A percentile compares a stretch with the other conserved stretches of the same genome.
These are phyloP conservation scores for Daldinia decipiens DNA, from an alignment of 495 filamentous ascomycete species.

Conservation along the genomic window DNA sequence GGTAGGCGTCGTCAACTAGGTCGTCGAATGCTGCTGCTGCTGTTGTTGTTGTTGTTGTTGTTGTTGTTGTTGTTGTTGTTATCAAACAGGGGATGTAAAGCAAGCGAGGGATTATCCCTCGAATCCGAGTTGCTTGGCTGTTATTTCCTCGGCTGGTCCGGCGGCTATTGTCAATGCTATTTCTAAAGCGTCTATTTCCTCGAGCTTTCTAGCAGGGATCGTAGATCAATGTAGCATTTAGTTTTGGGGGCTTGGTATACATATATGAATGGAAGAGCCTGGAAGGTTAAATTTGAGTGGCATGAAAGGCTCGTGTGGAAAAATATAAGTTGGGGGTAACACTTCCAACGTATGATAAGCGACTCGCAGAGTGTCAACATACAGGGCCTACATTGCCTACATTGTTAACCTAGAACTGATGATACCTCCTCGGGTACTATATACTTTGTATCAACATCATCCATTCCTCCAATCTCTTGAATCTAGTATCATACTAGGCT, in stretches of 20 bases:
- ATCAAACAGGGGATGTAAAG: conserved; percentile 10
- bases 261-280: conserved; percentile 35
- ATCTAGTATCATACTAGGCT: neutral
- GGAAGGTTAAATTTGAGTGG: conserved; percentile 15
- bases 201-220: conserved; percentile 19
- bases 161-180: conserved; percentile 37
- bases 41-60: no score
- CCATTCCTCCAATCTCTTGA: neutral
- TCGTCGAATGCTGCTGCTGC: conserved; percentile 16
- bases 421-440: neutral
- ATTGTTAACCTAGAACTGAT: no score
- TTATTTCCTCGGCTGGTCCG: conserved; percentile 48
- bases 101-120: conserved; percentile 8
- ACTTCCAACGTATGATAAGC: neutral
- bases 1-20: conserved; percentile 37
- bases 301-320: neutral
- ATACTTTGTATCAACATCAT: conserved; percentile 6
- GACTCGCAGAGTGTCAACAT: neutral
- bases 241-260: conserved; percentile 26
- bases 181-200: conserved; percentile 31
- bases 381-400: neutral
- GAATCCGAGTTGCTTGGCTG: conserved; percentile 27
- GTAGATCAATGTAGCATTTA: conserved; percentile 24
- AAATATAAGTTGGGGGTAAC: neutral
- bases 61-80: no score